Evolutionary conservation across 768 basidiomycete species (phyloP), one percentile per base, ranked within the genome.

Genomic region (Phanerochaete carnosa): DNA sequence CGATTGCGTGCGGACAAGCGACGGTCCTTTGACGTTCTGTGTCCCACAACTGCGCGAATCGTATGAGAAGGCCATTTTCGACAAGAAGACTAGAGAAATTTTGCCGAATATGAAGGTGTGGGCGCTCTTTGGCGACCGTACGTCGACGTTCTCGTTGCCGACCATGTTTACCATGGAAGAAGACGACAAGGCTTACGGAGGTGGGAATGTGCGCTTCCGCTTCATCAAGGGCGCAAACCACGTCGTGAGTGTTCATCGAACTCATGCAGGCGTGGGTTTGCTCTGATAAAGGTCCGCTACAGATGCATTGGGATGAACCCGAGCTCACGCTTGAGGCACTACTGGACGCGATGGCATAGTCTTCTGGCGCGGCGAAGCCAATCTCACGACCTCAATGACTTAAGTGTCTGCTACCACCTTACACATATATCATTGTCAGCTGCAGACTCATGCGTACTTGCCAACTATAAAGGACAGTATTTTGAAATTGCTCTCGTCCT

Each of bases 211-310:
- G 30, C 26, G 58, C 16, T 59, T 61, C 43, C 57, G 61, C 45
- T n/a, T 63, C 11, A 46, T 68, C 9, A n/a, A 62, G 1, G 67
- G 67, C 4, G 37, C 52, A 6, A 70, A 69, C 57, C 71, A 70
- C 58, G 70, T 69, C 35, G 71, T 70, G 46, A 29, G 70, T 65
- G 6, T 35, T 13, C n/a, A n/a, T n/a, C n/a, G n/a, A n/a, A n/a
- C n/a, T n/a, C n/a, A n/a, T n/a, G n/a, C n/a, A n/a, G n/a, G n/a
- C n/a, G n/a, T n/a, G n/a, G n/a, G n/a, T n/a, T n/a, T n/a, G 26
- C 28, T 32, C 29, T 22, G n/a, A 33, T 23, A 25, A 9, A 15
- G 23, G 23, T 46, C 19, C 7, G 8, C 26, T 19, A 30, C 45
- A 58, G 56, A n/a, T 45, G 45, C 56, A 58, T 29, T 58, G 56